Evolutionary conservation across 2,329 filamentous ascomycete genomes (phyloP).

Genomic region (Trichoderma asperellum): DNA sequence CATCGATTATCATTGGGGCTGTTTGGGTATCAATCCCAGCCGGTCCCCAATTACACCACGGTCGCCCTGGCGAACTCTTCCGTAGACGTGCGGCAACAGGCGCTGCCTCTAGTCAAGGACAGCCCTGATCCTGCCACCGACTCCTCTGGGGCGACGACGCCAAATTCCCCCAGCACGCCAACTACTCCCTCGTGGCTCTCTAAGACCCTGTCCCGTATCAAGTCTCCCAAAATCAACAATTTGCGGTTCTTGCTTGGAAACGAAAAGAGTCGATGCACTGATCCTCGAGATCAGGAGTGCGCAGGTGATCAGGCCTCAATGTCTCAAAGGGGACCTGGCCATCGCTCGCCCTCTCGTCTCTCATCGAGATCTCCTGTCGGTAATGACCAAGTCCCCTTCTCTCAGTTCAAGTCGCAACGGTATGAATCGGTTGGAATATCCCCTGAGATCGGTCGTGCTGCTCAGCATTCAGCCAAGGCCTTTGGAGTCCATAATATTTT

Average conservation of each 20-base stretch:
- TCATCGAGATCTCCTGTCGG: slow-evolving; percentile 50
- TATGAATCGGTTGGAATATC: slow-evolving; percentile 34
- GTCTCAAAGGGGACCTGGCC: slow-evolving; percentile 63
- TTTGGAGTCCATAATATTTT: slow-evolving; percentile 46
- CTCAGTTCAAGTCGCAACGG: slow-evolving; percentile 33
- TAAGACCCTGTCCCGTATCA: slow-evolving; percentile 34
- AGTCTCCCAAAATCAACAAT: slow-evolving; percentile 34
- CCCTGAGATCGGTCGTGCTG: slow-evolving; percentile 34
- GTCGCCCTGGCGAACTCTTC: slow-evolving; percentile 43
- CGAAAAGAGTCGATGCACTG: slow-evolving; percentile 59
- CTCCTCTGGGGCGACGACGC: slow-evolving; percentile 40
- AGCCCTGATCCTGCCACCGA: slow-evolving; percentile 42
- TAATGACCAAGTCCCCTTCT: slow-evolving; percentile 39
- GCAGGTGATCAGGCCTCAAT: slow-evolving; percentile 65
- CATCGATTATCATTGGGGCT: slow-evolving; percentile 35
- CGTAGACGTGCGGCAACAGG: slow-evolving; percentile 44
- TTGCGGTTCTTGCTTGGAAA: slow-evolving; percentile 32
- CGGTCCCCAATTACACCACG: slow-evolving; percentile 37
- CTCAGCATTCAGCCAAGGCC: slow-evolving; percentile 36
- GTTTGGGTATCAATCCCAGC: slow-evolving; percentile 43
- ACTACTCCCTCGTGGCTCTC: slow-evolving; percentile 41
- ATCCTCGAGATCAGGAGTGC: slow-evolving; percentile 54
- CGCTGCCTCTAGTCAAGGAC: slow-evolving; percentile 37
- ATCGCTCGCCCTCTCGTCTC: slow-evolving; percentile 59
- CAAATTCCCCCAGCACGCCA: slow-evolving; percentile 44